Evolutionary conservation across 2,329 filamentous ascomycete genomes (phyloP).

Genomic region (Aspergillus niger): DNA sequence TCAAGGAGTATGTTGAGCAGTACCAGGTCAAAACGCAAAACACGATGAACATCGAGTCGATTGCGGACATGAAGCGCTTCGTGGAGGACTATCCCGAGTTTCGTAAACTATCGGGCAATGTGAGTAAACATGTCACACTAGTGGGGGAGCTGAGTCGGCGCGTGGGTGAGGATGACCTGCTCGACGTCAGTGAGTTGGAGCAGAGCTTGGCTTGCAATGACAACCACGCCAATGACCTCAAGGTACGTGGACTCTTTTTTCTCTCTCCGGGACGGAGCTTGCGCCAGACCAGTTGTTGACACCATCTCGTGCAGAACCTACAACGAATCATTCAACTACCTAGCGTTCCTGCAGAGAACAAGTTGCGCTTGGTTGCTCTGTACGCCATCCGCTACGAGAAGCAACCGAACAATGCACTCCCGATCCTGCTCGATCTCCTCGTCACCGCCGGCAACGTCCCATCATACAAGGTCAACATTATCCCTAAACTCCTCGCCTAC

Average conservation of each 20-base stretch:
- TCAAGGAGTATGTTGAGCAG: conserved; percentile 98
- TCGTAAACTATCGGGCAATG: conserved; percentile 92
- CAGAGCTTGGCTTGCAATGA: conserved; percentile 97
- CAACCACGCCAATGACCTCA: conserved; percentile 88
- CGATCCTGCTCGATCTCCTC: conserved; percentile 84
- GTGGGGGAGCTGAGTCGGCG: conserved; percentile 90
- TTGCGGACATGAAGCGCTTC: conserved; percentile 98
- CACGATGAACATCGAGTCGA: conserved; percentile 93
- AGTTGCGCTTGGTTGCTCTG: conserved; percentile 86
- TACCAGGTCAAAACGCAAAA: conserved; percentile 98
- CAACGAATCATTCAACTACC: conserved; percentile 84
- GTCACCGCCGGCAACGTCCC: conserved; percentile 80
- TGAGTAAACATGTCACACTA: conserved; percentile 96
- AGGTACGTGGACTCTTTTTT: conserved; percentile 55
- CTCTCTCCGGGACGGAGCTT: not conserved
- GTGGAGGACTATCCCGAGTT: conserved; percentile 99
- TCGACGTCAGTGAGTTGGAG: conserved; percentile 97
- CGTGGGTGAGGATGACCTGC: conserved; percentile 78
- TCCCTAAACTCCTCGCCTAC: conserved; percentile 80
- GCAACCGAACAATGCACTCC: conserved; percentile 77
- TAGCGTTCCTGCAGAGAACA: conserved; percentile 75
- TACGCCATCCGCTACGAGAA: conserved; percentile 93
- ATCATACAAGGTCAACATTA: conserved; percentile 72
- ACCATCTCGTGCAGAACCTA: conserved; percentile 60
- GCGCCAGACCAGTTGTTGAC: not conserved